Evolutionary conservation across 805 yeast species (phyloP), one percentile per base, ranked within the genome.

Genomic region (Candida arabinofermentans): DNA sequence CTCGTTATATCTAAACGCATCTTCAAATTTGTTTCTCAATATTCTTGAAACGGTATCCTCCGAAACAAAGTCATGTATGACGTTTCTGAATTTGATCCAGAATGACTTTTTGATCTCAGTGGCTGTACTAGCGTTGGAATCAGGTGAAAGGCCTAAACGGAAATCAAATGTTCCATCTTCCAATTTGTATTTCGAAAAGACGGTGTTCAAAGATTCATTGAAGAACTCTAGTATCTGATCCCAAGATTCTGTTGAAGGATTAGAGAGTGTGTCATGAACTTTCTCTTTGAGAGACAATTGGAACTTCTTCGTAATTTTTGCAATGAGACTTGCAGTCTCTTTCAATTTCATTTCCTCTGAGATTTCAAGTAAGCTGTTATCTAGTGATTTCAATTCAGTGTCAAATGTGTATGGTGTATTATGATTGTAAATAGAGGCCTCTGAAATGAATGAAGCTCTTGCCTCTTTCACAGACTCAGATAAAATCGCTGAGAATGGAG

Each of bases 11-110:
- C 91, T 73, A 67, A 93, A 91, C 33, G 64, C 69, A 43, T 81
- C 86, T 53, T 91, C 97, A 65, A 93, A 91, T 44, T 77, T 69
- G 45, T 86, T 95, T 57, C 86, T 80, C 57, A 91, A 63, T 21
- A 87, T 71, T 40, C 71, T 67, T 2, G 83, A 69, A 7, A 86
- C 75, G 17, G 74, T 77, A 40, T 86, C 96, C 44, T 78, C 83
- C 23, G 78, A 73, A 37, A 86, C 62, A 49, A 75, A 72, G 42
- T 83, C 84, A 50, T 74, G 81, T 34, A 84, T 69, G 21, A 76
- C 68, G 8, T 69, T 72, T 44, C 78, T 72, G 46, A 89, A 76
- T 21, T 69, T 64, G 24, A 64, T 59, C 97, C 98, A 91, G 3
- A 86, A 74, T 26, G 66, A 62, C 49, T 67, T 69, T 34, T 72